phyloP scores from a whole-genome alignment of 768 basidiomycete species.

The Hirschioporus abietinus region DNA sequence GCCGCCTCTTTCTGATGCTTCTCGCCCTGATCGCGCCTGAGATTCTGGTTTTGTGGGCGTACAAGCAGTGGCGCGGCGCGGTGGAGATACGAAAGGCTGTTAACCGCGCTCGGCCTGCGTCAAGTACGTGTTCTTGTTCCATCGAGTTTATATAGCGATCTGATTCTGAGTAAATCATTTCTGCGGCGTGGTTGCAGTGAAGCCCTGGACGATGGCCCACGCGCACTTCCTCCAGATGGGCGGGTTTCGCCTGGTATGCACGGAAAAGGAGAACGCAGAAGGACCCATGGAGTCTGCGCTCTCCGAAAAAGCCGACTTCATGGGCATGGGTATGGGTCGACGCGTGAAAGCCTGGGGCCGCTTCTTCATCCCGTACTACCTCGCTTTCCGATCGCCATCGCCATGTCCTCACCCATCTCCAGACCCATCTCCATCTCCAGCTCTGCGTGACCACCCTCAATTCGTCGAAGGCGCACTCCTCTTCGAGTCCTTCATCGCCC shows the following conservation, averaged over 20 bases:
- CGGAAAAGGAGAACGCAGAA: neutral
- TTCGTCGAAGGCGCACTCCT: neutral
- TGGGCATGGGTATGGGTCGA: no score
- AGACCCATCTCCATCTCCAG: no score
- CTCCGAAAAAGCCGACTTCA: neutral
- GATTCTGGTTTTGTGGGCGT: neutral
- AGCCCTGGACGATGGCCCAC: slow-evolving; percentile 5
- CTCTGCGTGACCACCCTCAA: neutral
- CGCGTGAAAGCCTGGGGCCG: neutral
- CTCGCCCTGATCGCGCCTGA: slow-evolving; percentile 24
- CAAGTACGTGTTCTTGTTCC: no score
- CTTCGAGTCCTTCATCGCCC: neutral
- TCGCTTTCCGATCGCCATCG: neutral
- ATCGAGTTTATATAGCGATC: no score
- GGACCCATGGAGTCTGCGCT: neutral
- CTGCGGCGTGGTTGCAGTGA: neutral
- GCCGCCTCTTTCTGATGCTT: slow-evolving; percentile 17
- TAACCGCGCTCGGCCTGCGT: no score
- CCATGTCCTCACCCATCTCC: no score
- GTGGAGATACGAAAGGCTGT: no score
- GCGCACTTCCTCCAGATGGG: slow-evolving; percentile 6
- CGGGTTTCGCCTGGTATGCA: neutral
- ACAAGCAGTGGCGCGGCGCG: no score
- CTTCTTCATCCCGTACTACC: neutral
- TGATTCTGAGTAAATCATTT: no score